Evolutionary conservation across 2,329 filamentous ascomycete genomes (phyloP), one percentile per base, ranked within the genome.

Genomic region (Aspergillus alliaceus): DNA sequence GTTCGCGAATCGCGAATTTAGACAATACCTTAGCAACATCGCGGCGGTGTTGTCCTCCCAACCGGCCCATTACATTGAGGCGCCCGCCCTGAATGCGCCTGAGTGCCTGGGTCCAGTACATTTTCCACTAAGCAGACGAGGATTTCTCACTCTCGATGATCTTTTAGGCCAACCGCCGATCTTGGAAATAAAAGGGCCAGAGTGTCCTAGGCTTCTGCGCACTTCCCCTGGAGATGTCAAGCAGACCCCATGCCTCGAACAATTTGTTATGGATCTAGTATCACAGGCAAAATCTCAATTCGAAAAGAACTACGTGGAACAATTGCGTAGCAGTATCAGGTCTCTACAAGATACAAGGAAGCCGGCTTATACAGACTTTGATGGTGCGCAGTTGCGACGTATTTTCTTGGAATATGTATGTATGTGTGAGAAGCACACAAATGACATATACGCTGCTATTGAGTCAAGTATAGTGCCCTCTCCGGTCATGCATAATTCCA

Each of bases 1-100:
- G 67, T 66, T 59, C 46, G 54, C 68, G 20, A 73, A 73, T 49
- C 44, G 50, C 12, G 51, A 61, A 5, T 63, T 73, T 31, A 25
- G 52, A 18, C 4, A 54, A 3, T 72, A 72, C 52, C 54, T 74
- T 8, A 11, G 47, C 11, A 20, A 51, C 18, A 53, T 69, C 51
- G 24, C 51, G 31, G 32, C 25, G 42, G 27, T 56, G 14, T 51
- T 61, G 15, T 32, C 27, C 25, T n/a, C 8, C 12, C 54, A 62
- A 34, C 15, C 42, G n/a, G 42, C 58, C 31, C 50, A 58, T 18
- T 18, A 12, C 39, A 18, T 64, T 14, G 24, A 31, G 14, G 49
- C 56, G 12, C 58, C 58, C 29, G 31, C 32, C 12, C 22, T 34
- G 18, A 15, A 15, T 12, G 31, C 48, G 20, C n/a, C n/a, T n/a